Percentiles rank a stretch among this genome's conserved stretches.
These are phyloP conservation scores for Globisporangium apiculatum DNA, from an alignment of 352 stramenopile genomes.

Conservation along the genomic window DNA sequence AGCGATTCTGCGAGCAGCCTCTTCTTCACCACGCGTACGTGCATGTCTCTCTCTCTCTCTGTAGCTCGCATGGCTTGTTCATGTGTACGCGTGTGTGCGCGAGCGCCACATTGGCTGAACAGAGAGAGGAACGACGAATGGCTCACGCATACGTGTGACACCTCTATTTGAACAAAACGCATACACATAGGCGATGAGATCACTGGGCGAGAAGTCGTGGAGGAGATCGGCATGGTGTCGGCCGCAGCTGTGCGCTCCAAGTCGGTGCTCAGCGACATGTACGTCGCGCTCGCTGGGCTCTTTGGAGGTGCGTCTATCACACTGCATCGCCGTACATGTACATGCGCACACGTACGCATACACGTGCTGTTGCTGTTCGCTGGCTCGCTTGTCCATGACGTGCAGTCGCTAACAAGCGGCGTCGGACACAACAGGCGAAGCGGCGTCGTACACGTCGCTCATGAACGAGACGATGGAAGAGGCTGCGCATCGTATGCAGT, in stretches of 20 bases:
- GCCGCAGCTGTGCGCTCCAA: conserved; percentile 74
- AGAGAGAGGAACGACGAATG: no score
- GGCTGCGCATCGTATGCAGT: conserved; percentile 74
- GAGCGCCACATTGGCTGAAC: no score
- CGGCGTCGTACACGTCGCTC: conserved; percentile 66
- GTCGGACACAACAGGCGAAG: conserved; percentile 30
- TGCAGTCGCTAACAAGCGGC: no score
- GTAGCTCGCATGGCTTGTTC: not conserved
- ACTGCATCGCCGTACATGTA: not conserved
- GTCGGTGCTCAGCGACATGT: conserved; percentile 78
- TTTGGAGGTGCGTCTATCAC: conserved; percentile 37
- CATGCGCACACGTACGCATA: no score
- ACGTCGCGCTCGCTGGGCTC: conserved; percentile 59
- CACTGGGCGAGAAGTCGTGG: conserved; percentile 53
- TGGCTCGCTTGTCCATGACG: no score
- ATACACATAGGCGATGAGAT: conserved; percentile 43
- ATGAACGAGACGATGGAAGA: conserved; percentile 82
- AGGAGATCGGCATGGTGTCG: conserved; percentile 73
- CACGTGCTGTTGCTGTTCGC: not conserved
- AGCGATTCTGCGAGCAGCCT: conserved; percentile 17
- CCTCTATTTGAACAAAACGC: no score
- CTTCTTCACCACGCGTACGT: conserved; percentile 69
- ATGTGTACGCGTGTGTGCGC: not conserved
- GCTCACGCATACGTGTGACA: no score
- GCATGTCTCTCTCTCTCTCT: not conserved